Evolutionary conservation across 208 protist species (phyloP), one percentile per base, ranked within the genome.

Genomic region (Acanthamoeba sp.): DNA sequence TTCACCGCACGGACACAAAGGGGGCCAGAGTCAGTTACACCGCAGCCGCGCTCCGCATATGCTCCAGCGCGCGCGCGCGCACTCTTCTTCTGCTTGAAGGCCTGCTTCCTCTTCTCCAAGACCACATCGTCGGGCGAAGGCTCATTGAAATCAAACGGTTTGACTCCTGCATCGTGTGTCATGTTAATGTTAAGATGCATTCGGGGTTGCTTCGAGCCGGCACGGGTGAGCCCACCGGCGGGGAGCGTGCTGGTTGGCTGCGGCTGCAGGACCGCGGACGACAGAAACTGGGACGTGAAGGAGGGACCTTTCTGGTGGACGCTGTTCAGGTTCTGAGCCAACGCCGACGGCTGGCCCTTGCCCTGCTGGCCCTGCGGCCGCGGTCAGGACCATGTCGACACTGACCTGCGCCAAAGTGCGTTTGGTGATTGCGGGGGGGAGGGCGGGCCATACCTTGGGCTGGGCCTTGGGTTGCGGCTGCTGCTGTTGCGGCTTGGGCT

Each of bases 71-170:
- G 48, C 6, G 27, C 59, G 12, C 24, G 27, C 71, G 71, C 27
- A 80, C 71, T 80, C 50, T 88, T 88, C 80, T 88, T 88, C 20
- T 88, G 80, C 36, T 88, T 88, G 80, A 88, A 88, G 16, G 80
- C 80, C 50, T 88, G 80, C 45, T 88, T 88, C 22, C 80, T 6
- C 50, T 88, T 88, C n/a, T 88, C 50, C 20, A 88, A 36, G n/a
- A 88, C 80, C n/a, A 88, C 45, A n/a, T 88, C 80, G 62, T 88
- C 80, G 24, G 80, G 80, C 27, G 80, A 88, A 14, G 80, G 80
- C 45, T 88, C 48, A 32, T 88, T 62, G 36, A 88, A 88, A 27
- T 55, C 80, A 20, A 88, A 88, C 1, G 80, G 80, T 45, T 64
- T 62, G 29, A 88, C 50, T 27, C 50, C 80, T 80, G 38, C 2